Conservation (phyloP, 2,329 filamentous ascomycete genomes). For the Penicillium rolfsii region DNA sequence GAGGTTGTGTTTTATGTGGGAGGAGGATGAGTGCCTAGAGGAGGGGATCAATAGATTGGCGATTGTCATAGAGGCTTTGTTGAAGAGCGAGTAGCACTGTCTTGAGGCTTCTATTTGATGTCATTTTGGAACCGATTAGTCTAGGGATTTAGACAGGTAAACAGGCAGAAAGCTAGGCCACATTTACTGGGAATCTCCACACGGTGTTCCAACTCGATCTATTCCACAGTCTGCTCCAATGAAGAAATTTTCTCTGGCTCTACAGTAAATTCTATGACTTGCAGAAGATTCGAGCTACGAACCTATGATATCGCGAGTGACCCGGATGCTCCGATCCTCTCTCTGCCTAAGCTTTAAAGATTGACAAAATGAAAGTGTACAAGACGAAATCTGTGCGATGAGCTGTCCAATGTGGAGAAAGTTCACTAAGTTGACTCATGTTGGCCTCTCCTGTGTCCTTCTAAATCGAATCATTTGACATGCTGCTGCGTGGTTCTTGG, state of each 20-base stretch:
- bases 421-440: not conserved
- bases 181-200: no score
- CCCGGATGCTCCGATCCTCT: not conserved
- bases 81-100: not conserved
- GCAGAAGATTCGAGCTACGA: not conserved
- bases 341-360: not conserved
- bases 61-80: constrained; percentile 3
- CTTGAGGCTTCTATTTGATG: not conserved
- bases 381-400: not conserved
- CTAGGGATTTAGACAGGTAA: not conserved
- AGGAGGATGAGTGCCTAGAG: constrained; percentile 18
- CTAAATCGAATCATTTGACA: no score
- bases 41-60: constrained; percentile 17
- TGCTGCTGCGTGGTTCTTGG: no score
- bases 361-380: not conserved
- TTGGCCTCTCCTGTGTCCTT: not conserved
- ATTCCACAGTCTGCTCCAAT: not conserved
- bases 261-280: not conserved
- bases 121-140: not conserved
- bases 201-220: not conserved
- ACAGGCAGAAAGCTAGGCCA: not conserved
- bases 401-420: not conserved
- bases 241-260: no score
- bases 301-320: not conserved
- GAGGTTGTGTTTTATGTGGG: constrained; percentile 25